Evolutionary conservation across 2,329 filamentous ascomycete species (phyloP).

Genomic region (Dothideomycetes sp.): DNA sequence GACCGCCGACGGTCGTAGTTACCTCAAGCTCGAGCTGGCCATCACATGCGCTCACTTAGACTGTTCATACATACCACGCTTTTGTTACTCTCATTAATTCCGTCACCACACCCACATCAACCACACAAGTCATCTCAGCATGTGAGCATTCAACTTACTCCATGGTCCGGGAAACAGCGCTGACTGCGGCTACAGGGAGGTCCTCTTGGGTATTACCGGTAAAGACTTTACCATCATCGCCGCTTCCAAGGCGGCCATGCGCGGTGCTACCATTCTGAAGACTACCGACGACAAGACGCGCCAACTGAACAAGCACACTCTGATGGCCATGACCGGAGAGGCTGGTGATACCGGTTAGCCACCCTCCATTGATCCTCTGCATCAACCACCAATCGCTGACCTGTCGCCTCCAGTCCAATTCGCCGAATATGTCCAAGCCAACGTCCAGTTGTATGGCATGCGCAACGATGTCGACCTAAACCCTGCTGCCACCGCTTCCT

Average conservation of each 20-base stretch:
- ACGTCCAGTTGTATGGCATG: constrained; percentile 97
- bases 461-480: constrained; percentile 90
- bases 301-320: constrained; percentile 80
- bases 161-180: constrained; percentile 30
- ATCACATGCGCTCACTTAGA: no score
- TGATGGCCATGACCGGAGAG: constrained; percentile 94
- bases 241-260: constrained; percentile 96
- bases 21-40: constrained; percentile 3
- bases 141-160: constrained; percentile 3
- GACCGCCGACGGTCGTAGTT: background rate
- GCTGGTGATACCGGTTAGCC: constrained; percentile 80
- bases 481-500: constrained; percentile 79
- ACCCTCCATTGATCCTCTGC: background rate
- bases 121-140: constrained; percentile 7
- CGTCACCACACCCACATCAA: background rate
- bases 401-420: constrained; percentile 67
- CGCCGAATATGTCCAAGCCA: constrained; percentile 97
- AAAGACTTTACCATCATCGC: constrained; percentile 99
- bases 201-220: constrained; percentile 93
- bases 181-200: constrained; percentile 66
- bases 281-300: constrained; percentile 93
- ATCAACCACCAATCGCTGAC: background rate
- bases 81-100: constrained; percentile 34
- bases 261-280: constrained; percentile 93
- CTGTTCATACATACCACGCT: no score